Evolutionary conservation across 768 basidiomycete species (phyloP), one percentile per base, ranked within the genome.

Genomic region (Phlegmacium glaucopus): DNA sequence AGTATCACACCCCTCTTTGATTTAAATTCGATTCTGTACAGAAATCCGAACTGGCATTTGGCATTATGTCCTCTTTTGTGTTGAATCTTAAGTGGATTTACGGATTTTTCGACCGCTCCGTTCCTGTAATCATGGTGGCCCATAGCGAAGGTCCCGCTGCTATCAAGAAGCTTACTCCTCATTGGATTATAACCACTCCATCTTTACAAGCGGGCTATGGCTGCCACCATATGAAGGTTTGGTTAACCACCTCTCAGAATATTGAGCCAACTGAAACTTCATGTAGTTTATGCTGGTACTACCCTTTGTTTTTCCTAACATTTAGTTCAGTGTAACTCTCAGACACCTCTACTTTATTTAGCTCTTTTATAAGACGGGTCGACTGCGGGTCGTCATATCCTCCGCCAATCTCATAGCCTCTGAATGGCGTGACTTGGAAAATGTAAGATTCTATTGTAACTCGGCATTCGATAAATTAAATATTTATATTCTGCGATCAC

Each of bases 341-440:
- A 28, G 38, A n/a, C 13, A 41, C 56, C 37, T 32, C 36, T 45
- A 48, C 18, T 42, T 17, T 47, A 29, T 26, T 10, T 53, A 92
- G 87, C 72, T 95, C 6, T 94, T 94, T 54, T 91, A 94, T 67
- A 90, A 84, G 58, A 77, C 81, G 7, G 90, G 91, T 8, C 80
- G 89, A 30, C 69, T 95, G 27, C 82, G 94, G 2, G 74, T 94
- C 9, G 83, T 87, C 2, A 70, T 95, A 41, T 83, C 87, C 1
- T 94, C 94, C 0, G 93, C 91, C 11, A 95, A 96, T 58, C 71
- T 95, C n/a, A 72, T 93, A 28, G 72, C 78, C 26, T 83, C 85
- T 59, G 93, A 96, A 64, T 96, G 88, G 83, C 75, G 84, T 17
- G 79, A 85, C 52, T 91, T 95, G 57, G 92, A 96, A 66, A 96